A percentile compares a stretch with the other conserved stretches of the same genome.
phyloP scores from a whole-genome alignment of 768 basidiomycete genomes.

The Panaeolus papilionaceus region DNA sequence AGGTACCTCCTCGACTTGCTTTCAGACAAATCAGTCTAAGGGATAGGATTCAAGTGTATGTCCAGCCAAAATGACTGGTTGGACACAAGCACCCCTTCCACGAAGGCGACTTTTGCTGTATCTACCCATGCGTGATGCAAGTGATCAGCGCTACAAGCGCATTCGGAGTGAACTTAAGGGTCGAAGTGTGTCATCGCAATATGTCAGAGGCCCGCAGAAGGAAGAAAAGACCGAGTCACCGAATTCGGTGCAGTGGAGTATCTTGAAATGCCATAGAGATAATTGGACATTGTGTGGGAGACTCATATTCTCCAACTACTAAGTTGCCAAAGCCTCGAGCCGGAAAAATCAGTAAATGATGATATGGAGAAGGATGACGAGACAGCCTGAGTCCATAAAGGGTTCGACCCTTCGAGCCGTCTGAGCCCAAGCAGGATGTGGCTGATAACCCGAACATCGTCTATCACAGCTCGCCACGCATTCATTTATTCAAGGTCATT shows the following conservation, averaged over 20 bases:
- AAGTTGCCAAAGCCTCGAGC: neutral
- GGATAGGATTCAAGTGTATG: too few relatives aligned
- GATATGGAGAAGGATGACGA: neutral
- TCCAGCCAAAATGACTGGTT: too few relatives aligned
- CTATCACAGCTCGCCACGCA: neutral
- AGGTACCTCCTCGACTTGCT: too few relatives aligned
- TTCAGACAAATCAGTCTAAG: too few relatives aligned
- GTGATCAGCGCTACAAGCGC: neutral
- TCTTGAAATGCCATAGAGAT: neutral
- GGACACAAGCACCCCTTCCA: too few relatives aligned
- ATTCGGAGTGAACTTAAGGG: neutral
- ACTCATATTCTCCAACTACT: neutral
- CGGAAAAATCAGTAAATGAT: neutral
- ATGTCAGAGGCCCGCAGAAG: constrained; percentile 7
- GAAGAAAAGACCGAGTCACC: neutral
- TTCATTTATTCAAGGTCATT: neutral
- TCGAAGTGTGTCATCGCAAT: neutral
- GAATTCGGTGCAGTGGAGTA: neutral
- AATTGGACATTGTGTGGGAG: neutral
- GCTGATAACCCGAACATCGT: too few relatives aligned
- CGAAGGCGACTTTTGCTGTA: too few relatives aligned
- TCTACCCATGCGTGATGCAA: too few relatives aligned
- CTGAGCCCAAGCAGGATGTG: too few relatives aligned
- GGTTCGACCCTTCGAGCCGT: neutral
- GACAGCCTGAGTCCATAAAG: neutral